A percentile compares a stretch with the other conserved stretches of the same genome.
Conservation (phyloP, 352 stramenopile genomes). For the Pelagophyceae sp. region DNA sequence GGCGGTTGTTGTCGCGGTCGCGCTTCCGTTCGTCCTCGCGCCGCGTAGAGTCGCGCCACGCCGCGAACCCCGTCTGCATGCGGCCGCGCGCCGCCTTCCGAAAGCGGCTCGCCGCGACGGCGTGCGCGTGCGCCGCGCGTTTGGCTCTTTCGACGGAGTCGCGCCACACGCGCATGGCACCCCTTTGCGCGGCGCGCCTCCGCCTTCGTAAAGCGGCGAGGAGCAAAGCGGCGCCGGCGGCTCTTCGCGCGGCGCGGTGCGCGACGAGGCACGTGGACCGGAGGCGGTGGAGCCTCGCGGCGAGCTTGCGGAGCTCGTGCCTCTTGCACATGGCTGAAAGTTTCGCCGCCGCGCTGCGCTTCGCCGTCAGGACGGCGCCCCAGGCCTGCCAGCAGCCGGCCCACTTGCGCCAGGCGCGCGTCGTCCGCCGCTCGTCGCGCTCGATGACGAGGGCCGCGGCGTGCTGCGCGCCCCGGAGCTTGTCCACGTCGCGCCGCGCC, state of each 20-base stretch:
- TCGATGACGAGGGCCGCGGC: background rate
- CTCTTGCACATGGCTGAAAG: background rate
- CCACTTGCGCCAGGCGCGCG: background rate
- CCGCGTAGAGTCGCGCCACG: background rate
- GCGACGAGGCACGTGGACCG: background rate
- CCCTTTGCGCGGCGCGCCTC: no score
- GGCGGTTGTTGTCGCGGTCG: background rate
- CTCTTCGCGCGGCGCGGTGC: background rate
- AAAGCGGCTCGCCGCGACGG: background rate
- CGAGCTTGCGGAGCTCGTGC: background rate
- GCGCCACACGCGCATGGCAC: background rate
- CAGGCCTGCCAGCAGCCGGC: background rate
- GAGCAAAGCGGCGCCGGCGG: background rate
- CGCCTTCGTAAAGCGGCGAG: background rate
- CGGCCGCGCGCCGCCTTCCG: no score
- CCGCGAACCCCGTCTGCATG: background rate
- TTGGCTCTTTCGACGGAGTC: background rate
- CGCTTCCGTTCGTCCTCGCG: background rate
- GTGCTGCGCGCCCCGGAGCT: background rate
- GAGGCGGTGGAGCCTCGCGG: background rate
- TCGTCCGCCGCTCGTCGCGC: background rate
- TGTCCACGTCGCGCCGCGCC: conserved; percentile 14
- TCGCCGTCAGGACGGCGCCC: background rate
- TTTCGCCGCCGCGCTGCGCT: no score
- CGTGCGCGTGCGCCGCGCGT: background rate